Base-by-base conservation (phyloP, 495 filamentous ascomycete genomes). In the Articulospora tetracladia region DNA sequence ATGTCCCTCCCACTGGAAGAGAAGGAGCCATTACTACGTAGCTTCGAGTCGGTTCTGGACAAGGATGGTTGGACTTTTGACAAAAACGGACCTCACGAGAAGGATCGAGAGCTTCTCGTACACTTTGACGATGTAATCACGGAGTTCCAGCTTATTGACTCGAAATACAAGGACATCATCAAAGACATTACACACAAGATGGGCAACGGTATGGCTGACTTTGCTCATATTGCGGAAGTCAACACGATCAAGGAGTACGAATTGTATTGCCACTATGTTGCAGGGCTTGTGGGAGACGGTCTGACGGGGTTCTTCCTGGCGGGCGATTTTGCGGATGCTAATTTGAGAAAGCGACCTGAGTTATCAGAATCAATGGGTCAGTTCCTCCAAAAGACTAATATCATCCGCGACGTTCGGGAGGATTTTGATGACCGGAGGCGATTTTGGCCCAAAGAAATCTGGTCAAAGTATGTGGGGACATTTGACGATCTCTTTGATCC, bases 201-300 rank as follows among this genome's bases (percentile, higher is more conserved):
- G 94, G 93, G 93, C 64, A 90, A 97, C 66, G 94, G 94, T 59
- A 98, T 98, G 94, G 94, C 94, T 25, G 94, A 98, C 72, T 97
- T 92, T 71, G 87, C 83, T 59, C 79, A 87, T 44, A 94, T 94
- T 68, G 86, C 90, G 24, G 91, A 89, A 66, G 90, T 98, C 47
- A 80, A 90, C 68, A 95, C 92, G 0, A 75, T 93, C 59, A 77
- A 85, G 58, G 92, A 97, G 58, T 98, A 97, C 71, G 93, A 98
- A 69, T 74, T 90, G 27, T 98, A 98, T 77, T 98, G 94, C 76
- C 89, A 95, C 68, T 98, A 98, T 67, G 94, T 98, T 23, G 94
- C 94, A n/a, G 94, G 94, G 22, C 74, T 98, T 30, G 94, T 98
- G 24, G 94, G 94, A 52, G 93, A 98, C 72, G 94, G 94, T 36